phyloP scores from a whole-genome alignment of 805 yeast species.

The Wickerhamomyces canadensis region DNA sequence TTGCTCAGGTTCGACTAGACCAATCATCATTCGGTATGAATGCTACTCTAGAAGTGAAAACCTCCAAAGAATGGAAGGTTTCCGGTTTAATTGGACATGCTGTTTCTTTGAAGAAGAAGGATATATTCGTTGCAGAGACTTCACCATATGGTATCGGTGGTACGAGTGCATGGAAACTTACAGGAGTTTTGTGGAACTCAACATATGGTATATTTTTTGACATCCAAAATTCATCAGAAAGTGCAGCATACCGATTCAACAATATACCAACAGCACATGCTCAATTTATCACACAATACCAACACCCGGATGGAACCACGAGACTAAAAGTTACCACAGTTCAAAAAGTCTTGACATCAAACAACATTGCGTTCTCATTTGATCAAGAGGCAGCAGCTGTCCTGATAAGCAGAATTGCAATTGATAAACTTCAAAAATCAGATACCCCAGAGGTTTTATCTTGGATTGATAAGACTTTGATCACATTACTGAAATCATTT shows the following conservation, averaged over 20 bases:
- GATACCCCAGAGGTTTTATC: conserved; percentile 37
- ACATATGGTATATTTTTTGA: conserved; percentile 57
- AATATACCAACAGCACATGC: conserved; percentile 29
- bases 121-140: conserved; percentile 13
- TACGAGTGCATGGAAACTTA: conserved; percentile 56
- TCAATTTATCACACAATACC: conserved; percentile 57
- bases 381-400: conserved; percentile 72
- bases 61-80: conserved; percentile 43
- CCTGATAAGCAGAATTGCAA: conserved; percentile 49
- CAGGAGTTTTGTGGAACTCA: conserved; percentile 50
- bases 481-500: conserved; percentile 42
- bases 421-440: conserved; percentile 27
- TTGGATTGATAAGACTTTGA: conserved; percentile 43
- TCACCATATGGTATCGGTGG: conserved; percentile 40
- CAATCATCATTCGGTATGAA: conserved; percentile 49
- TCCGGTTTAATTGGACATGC: conserved; percentile 64
- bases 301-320: conserved; percentile 52
- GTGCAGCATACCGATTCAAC: conserved; percentile 6
- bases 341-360: conserved; percentile 37
- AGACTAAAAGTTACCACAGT: conserved; percentile 59
- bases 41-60: conserved; percentile 53
- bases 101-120: conserved; percentile 35
- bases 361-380: conserved; percentile 41
- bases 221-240: conserved; percentile 23
- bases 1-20: conserved; percentile 33